Conservation (phyloP, 2,329 filamentous ascomycete genomes). For the Leptoxyphium fumago region DNA sequence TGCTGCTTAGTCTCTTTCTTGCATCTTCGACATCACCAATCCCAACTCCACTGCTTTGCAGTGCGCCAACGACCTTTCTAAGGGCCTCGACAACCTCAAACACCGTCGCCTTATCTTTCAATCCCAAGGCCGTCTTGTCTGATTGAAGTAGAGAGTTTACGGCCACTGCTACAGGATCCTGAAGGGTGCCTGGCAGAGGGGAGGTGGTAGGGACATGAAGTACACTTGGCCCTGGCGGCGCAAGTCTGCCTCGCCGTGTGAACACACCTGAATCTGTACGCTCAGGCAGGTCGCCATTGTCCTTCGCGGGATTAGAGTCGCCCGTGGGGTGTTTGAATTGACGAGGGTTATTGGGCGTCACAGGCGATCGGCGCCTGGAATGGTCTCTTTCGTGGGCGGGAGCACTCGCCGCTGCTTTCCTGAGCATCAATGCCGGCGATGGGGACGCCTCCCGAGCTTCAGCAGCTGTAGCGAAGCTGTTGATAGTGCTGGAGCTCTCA, state of each 20-base stretch:
- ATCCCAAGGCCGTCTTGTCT: constrained; percentile 26
- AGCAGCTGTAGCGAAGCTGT: constrained; percentile 49
- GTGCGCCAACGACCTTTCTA: constrained; percentile 20
- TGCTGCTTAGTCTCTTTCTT: no score
- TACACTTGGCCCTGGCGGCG: constrained; percentile 10
- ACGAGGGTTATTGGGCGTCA: neutral
- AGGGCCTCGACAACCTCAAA: constrained; percentile 38
- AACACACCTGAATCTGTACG: constrained; percentile 20
- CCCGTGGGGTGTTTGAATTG: neutral
- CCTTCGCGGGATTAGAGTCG: neutral
- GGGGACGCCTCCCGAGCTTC: constrained; percentile 26
- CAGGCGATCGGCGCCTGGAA: neutral
- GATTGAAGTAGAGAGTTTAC: constrained; percentile 25
- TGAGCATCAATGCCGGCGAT: neutral
- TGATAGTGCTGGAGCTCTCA: constrained; percentile 46
- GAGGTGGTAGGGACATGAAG: constrained; percentile 13
- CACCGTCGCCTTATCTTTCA: constrained; percentile 41
- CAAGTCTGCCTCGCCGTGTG: constrained; percentile 23
- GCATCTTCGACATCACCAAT: no score
- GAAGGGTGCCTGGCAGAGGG: constrained; percentile 22
- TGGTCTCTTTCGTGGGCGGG: neutral
- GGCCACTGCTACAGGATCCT: constrained; percentile 21
- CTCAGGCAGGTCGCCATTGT: constrained; percentile 8
- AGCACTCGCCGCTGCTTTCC: neutral
- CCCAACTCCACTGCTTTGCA: neutral